Base-by-base conservation (phyloP, 2,329 filamentous ascomycete species). In the Raffaelea albimanens region DNA sequence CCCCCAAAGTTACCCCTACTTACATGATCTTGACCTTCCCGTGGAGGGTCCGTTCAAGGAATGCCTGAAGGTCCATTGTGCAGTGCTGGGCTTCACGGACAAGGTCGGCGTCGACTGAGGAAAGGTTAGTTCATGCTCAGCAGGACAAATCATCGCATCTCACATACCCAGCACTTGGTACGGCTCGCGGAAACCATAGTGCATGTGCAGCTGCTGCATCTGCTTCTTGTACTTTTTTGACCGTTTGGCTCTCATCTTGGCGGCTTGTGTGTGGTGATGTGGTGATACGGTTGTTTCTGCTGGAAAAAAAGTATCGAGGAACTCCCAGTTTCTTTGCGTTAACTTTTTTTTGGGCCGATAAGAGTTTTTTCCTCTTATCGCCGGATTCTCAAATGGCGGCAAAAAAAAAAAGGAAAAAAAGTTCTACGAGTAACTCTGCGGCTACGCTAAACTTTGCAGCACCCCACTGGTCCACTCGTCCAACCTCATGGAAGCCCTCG, bases 181-280 rank as follows among this genome's bases (percentile, higher is more conserved):
- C 11, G 93, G 89, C 67, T 93, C 86, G 57, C 90, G 87, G 65
- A 96, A 96, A 51, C 85, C 84, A 63, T 95, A 96, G 51, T 81
- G 82, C 64, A 91, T 76, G 61, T 83, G 81, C 75, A 90, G 95
- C 62, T 91, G 84, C 67, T 88, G 83, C 83, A 98, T 94, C 60
- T 96, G 81, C 80, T 96, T 96, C 57, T 73, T 71, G 57, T 76
- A 76, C 56, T 75, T 71, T 55, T 76, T 76, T 20, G 70, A 71
- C 14, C 73, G 50, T 43, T 56, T 56, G 21, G 52, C 45, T 16
- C 54, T 49, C 54, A 56, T 56, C n/a, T n/a, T n/a, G n/a, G n/a
- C n/a, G n/a, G n/a, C n/a, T n/a, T 4, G 33, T 51, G 50, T 22
- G 16, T 34, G 44, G 38, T 45, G 34, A n/a, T n/a, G n/a, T n/a